Percentiles rank a stretch among this genome's conserved stretches.
phyloP scores from a whole-genome alignment of 805 yeast species.

The Yamadazyma tumulicola region DNA sequence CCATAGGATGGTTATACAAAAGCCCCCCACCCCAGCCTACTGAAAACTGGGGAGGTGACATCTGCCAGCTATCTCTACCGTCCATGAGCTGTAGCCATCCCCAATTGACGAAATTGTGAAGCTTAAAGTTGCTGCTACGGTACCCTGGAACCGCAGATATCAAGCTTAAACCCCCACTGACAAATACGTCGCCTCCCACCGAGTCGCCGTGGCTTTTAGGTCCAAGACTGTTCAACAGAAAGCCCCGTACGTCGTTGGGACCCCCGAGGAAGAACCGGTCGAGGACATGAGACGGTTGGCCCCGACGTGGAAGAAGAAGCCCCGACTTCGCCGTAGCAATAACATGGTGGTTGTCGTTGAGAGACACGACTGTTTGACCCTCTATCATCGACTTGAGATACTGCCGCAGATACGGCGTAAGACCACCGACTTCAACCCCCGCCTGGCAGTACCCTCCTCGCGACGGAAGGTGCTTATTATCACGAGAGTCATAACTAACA shows the following conservation, averaged over 20 bases:
- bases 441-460: slow-evolving; percentile 35
- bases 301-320: slow-evolving; percentile 19
- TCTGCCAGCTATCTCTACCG: background rate
- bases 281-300: slow-evolving; percentile 32
- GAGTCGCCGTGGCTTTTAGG: slow-evolving; percentile 50
- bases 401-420: slow-evolving; percentile 22
- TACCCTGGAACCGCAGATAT: slow-evolving; percentile 42
- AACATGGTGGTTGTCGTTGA: slow-evolving; percentile 17
- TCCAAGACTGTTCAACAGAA: slow-evolving; percentile 49
- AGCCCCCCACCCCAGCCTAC: slow-evolving; percentile 47
- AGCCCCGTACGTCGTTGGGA: slow-evolving; percentile 55
- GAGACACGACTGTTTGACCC: slow-evolving; percentile 27
- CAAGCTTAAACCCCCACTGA: slow-evolving; percentile 44
- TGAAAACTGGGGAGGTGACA: slow-evolving; percentile 19
- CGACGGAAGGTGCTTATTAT: slow-evolving; percentile 41
- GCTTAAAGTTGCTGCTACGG: slow-evolving; percentile 40
- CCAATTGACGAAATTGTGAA: slow-evolving; percentile 46
- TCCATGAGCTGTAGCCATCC: slow-evolving; percentile 34
- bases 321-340: slow-evolving; percentile 34
- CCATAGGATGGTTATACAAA: slow-evolving; percentile 54
- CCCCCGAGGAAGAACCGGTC: slow-evolving; percentile 59
- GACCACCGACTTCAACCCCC: slow-evolving; percentile 36
- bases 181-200: slow-evolving; percentile 51
- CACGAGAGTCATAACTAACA: slow-evolving; percentile 42
- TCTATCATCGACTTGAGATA: slow-evolving; percentile 43